These are phyloP conservation scores for Amphichorda felina DNA, from an alignment of 2,329 filamentous ascomycete genomes.

Conservation along the genomic window DNA sequence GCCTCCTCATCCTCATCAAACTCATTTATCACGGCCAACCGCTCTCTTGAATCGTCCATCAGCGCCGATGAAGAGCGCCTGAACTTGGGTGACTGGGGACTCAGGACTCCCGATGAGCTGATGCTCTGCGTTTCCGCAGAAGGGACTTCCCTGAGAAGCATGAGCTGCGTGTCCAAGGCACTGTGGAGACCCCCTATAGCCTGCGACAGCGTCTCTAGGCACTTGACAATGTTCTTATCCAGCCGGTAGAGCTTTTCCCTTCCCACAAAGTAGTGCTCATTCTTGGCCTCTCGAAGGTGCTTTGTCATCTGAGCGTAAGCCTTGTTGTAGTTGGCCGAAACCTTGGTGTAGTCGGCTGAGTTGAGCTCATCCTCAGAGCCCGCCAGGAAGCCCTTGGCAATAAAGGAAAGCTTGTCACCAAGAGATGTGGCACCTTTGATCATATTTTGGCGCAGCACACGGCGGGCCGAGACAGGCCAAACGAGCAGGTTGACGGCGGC, in stretches of 20 bases:
- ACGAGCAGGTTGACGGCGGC: constrained; percentile 66
- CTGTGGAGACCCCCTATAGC: constrained; percentile 84
- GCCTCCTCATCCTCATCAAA: background rate
- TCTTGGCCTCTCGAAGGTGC: constrained; percentile 73
- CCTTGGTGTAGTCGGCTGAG: constrained; percentile 50
- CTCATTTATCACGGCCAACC: constrained; percentile 49
- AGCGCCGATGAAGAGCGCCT: constrained; percentile 15
- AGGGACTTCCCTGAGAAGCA: constrained; percentile 57
- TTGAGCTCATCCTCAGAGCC: constrained; percentile 70
- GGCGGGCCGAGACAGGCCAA: constrained; percentile 67
- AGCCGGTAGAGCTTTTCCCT: constrained; percentile 68
- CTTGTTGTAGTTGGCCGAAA: constrained; percentile 51
- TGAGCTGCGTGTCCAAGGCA: constrained; percentile 81
- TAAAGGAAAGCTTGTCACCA: constrained; percentile 69
- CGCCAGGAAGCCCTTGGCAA: constrained; percentile 72
- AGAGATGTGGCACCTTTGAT: constrained; percentile 61
- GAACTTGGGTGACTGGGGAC: constrained; percentile 10
- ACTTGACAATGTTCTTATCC: constrained; percentile 70
- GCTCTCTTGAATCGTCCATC: constrained; percentile 29
- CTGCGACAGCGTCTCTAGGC: constrained; percentile 74
- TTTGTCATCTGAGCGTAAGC: constrained; percentile 62
- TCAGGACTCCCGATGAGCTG: background rate
- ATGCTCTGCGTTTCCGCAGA: constrained; percentile 6
- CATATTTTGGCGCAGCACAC: constrained; percentile 61
- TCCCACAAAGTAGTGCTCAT: constrained; percentile 76